Evolutionary conservation across 2,329 filamentous ascomycete genomes (phyloP), one percentile per base, ranked within the genome.

Genomic region (Colletotrichum eleusines): DNA sequence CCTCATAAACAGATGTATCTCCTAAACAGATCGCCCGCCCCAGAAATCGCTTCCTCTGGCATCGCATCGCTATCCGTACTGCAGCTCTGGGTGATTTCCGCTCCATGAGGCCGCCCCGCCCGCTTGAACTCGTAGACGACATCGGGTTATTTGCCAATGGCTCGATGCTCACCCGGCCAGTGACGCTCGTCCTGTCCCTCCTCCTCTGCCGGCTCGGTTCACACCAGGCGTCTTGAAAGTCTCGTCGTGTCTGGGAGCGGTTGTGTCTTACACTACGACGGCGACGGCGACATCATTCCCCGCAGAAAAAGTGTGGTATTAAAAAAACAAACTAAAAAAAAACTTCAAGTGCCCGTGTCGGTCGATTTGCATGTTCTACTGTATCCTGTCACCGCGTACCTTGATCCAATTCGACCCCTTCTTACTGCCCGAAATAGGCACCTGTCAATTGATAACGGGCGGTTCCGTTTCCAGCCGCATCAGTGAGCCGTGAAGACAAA

Each of bases 81-180:
- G 33, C 20, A 60, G 44, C 65, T 23, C 18, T 63, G 65, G 58
- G 44, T 68, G 65, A 71, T 68, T 68, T 71, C 65, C 64, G 69
- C 33, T 14, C 64, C 28, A 68, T 63, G 58, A 69, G 31, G 42
- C n/a, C 51, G 65, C 69, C 65, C 58, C 64, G 58, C 69, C 38
- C 38, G 69, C 69, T 68, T 71, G 67, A 44, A 67, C 57, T 69
- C 58, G 51, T 50, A 69, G 64, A 62, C 63, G 63, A 70, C 57
- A 57, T 70, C 63, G 67, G 66, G 50, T 70, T 70, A 66, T 67
- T 70, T 70, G 46, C 66, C 66, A 60, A 55, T 54, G 61, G 61
- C 55, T 66, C 40, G 23, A 61, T 50, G n/a, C 31, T 46, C 62
- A 26, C 50, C 40, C 55, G 60, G 44, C 31, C 44, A n/a, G 44